phyloP scores from a whole-genome alignment of 2,329 filamentous ascomycete genomes.

The Neofusicoccum cordaticola region DNA sequence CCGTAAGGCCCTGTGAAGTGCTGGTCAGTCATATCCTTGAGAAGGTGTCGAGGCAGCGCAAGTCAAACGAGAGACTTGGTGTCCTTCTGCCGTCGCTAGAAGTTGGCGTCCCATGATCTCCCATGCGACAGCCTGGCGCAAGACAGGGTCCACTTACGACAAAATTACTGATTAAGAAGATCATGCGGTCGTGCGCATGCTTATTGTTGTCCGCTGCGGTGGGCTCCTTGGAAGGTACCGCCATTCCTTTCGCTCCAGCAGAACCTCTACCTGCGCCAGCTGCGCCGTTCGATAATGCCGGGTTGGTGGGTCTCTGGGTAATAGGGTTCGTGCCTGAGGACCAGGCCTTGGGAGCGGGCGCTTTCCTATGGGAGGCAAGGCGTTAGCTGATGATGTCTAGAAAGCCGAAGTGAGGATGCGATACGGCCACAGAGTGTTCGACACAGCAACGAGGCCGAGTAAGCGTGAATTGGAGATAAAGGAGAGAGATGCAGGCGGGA shows the following conservation, averaged over 20 bases:
- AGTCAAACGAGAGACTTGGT: background rate
- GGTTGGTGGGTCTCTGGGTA: slow-evolving; percentile 51
- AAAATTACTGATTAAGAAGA: slow-evolving; percentile 58
- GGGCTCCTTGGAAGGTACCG: slow-evolving; percentile 29
- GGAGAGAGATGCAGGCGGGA: slow-evolving; percentile 13
- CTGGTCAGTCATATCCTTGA: background rate
- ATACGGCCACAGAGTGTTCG: background rate
- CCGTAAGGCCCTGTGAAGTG: slow-evolving; percentile 50
- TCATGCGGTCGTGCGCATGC: slow-evolving; percentile 59
- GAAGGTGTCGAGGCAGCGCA: background rate
- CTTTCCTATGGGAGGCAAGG: slow-evolving; percentile 40
- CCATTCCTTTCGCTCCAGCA: slow-evolving; percentile 35
- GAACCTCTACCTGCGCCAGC: slow-evolving; percentile 41
- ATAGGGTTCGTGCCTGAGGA: slow-evolving; percentile 59
- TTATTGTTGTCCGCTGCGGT: slow-evolving; percentile 28
- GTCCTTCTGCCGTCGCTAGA: background rate
- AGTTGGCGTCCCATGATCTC: background rate
- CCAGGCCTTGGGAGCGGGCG: slow-evolving; percentile 59
- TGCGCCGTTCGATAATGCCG: slow-evolving; percentile 48
- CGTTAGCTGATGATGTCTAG: background rate
- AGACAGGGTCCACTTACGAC: slow-evolving; percentile 47
- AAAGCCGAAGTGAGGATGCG: background rate
- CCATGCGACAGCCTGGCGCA: background rate
- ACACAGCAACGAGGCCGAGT: background rate
- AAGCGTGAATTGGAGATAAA: slow-evolving; percentile 5